Base-by-base conservation (phyloP, 345 rosid species). In the Hypericum perforatum region DNA sequence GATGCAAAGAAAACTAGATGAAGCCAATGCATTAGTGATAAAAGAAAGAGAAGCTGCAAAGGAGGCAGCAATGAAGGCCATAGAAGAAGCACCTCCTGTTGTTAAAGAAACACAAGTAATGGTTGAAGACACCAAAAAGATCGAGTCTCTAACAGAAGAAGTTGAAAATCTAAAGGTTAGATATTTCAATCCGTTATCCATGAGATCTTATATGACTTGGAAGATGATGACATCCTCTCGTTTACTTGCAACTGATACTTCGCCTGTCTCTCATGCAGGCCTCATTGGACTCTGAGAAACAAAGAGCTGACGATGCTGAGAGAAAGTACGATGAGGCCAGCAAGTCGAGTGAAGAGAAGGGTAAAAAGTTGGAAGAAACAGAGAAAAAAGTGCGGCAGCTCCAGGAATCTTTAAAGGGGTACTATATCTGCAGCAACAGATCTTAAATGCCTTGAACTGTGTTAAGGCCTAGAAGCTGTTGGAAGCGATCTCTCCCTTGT, bases 361-460 rank as follows among this genome's bases (percentile, higher is more conserved):
- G 38, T 43, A 75, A 59, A 57, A 86, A 77, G 53, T 43, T 86
- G 56, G 97, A 84, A 60, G 95, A 86, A 55, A 59, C 89, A 7
- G 94, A 86, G 71, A 82, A 80, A 62, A 90, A 77, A 53, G 78
- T 63, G 69, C 84, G 66, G 8, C 88, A 73, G 46, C 82, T 84
- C 66, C 94, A 84, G 70, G 95, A 86, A 66, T 72, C 97, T 11
- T 37, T 86, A 60, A 77, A 78, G 56, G 76, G 86, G 98, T 83
- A 69, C 41, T 9, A 46, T 43, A 45, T 50, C 37, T 40, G 37
- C 11, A 45, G 44, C 15, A 43, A 29, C 14, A 51, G 29, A 29
- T 14, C 48, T 44, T 38, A 22, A 22, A 22, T 22, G 32, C 32
- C 32, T 1, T 22, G 32, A 22, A 22, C 32, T 22, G 32, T 22